A percentile compares a stretch with the other conserved stretches of the same genome.
phyloP scores from a whole-genome alignment of 352 stramenopile genomes.

The Globisporangium iwayamae region DNA sequence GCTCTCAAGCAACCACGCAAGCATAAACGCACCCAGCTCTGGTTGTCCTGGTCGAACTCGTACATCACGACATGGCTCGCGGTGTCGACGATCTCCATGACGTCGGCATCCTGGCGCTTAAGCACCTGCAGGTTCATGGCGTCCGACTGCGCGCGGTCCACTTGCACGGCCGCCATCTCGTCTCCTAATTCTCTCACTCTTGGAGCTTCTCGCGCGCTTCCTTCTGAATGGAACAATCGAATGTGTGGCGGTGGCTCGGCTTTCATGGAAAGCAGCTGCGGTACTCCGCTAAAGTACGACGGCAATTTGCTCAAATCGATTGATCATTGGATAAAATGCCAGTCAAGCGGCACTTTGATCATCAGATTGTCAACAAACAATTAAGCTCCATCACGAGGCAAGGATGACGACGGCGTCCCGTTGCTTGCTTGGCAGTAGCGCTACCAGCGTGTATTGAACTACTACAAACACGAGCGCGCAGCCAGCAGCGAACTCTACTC shows the following conservation, averaged over 20 bases:
- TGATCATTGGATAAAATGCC: slow-evolving; percentile 5
- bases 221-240: slow-evolving; percentile 5
- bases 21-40: slow-evolving; percentile 68
- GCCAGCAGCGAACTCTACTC: neutral
- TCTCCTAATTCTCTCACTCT: neutral
- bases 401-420: neutral
- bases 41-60: slow-evolving; percentile 80
- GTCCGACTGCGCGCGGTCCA: slow-evolving; percentile 81
- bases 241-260: slow-evolving; percentile 4
- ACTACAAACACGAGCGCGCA: neutral
- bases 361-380: neutral
- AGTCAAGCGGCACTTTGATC: neutral
- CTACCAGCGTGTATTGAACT: neutral
- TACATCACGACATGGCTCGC: slow-evolving; percentile 87
- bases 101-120: slow-evolving; percentile 74
- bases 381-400: neutral
- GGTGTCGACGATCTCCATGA: slow-evolving; percentile 82
- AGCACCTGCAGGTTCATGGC: slow-evolving; percentile 87
- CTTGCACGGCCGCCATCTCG: slow-evolving; percentile 46
- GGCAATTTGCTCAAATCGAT: neutral
- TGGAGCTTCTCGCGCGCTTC: neutral
- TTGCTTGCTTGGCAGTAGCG: neutral
- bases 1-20: neutral
- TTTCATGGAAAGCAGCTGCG: slow-evolving; percentile 5
- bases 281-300: slow-evolving; percentile 11